Conservation (phyloP, 371 early-diverging fungal genomes). For the Mucor plumbeus region DNA sequence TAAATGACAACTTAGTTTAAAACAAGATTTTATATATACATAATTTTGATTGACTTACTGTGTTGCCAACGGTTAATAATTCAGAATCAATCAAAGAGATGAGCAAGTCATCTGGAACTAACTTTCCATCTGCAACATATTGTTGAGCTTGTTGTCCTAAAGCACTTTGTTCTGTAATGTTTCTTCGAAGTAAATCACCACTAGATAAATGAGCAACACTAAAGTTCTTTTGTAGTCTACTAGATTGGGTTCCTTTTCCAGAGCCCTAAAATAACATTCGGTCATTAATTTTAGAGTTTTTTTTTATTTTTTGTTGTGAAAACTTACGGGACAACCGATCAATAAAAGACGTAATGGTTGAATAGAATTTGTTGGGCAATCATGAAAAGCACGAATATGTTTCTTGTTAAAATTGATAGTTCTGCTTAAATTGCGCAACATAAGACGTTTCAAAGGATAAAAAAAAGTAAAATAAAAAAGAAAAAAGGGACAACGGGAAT, state of each 20-base stretch:
- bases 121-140: conserved; percentile 58
- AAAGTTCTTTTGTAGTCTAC: conserved; percentile 72
- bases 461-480: not conserved
- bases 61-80: conserved; percentile 52
- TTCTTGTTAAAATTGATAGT: not conserved
- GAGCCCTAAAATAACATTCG: conserved; percentile 62
- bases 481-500: not conserved
- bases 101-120: conserved; percentile 85
- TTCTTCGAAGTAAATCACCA: conserved; percentile 83
- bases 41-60: conserved; percentile 33
- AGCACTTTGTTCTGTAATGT: conserved; percentile 72
- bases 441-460: not conserved
- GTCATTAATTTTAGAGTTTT: too few relatives aligned
- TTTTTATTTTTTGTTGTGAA: not conserved
- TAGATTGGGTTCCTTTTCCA: conserved; percentile 91
- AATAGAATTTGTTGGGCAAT: conserved; percentile 44
- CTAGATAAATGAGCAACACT: conserved; percentile 74
- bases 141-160: conserved; percentile 71
- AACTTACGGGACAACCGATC: conserved; percentile 66
- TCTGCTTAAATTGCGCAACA: conserved; percentile 15
- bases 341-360: conserved; percentile 63
- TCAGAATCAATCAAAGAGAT: conserved; percentile 76
- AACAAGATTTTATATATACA: not conserved
- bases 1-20: conserved; percentile 13
- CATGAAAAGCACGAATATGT: conserved; percentile 36